Percentiles rank a stretch among this genome's conserved stretches.
Evolutionary conservation across 495 filamentous ascomycete genomes (phyloP).

Genomic region (Penicillium subrubescens): DNA sequence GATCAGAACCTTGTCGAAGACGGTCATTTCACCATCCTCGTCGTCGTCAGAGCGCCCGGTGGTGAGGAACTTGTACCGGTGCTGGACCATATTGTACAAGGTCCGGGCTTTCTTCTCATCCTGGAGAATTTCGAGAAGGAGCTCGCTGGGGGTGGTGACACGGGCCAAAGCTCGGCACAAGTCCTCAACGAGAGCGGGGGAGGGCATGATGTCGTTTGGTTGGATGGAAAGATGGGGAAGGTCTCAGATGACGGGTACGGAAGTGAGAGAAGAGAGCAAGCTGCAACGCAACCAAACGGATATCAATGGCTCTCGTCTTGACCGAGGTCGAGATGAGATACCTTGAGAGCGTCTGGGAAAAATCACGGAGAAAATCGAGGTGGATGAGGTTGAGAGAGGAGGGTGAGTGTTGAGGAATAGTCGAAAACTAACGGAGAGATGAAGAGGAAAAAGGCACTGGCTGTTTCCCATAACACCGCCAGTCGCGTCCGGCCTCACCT

Average conservation of each 20-base stretch:
- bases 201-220: not conserved
- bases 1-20: slow-evolving; percentile 44
- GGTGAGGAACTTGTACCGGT: slow-evolving; percentile 33
- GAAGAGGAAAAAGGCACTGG: not conserved
- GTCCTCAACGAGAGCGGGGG: slow-evolving; percentile 11
- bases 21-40: slow-evolving; percentile 43
- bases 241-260: not conserved
- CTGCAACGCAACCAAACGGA: not conserved
- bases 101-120: slow-evolving; percentile 14
- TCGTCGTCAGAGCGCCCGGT: slow-evolving; percentile 36
- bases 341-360: not conserved
- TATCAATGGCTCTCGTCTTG: not conserved
- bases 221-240: not conserved
- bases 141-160: slow-evolving; percentile 20
- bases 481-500: not conserved
- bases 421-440: not conserved
- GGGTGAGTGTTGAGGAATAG: not conserved
- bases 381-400: not conserved
- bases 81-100: slow-evolving; percentile 33
- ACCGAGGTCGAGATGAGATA: not conserved
- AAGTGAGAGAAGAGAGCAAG: not conserved
- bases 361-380: not conserved
- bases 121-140: slow-evolving; percentile 28
- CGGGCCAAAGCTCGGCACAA: slow-evolving; percentile 28
- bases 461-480: not conserved